A percentile compares a stretch with the other conserved stretches of the same genome.
phyloP scores from a whole-genome alignment of 177 flowering plant species.

The Vitis hybrid region DNA sequence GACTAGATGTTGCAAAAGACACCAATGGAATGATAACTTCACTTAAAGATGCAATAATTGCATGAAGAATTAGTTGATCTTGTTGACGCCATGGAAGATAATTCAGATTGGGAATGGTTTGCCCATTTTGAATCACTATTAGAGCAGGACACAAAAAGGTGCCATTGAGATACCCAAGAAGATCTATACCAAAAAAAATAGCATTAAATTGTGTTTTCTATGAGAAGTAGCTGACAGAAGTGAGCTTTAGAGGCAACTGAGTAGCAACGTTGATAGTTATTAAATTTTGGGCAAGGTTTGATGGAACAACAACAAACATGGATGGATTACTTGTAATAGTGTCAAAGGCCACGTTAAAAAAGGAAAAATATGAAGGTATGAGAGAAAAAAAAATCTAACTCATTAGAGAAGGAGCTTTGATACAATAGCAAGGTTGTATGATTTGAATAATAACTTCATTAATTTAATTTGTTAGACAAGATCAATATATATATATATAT shows the following conservation, averaged over 20 bases:
- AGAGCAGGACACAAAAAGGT: background rate
- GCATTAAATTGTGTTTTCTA: background rate
- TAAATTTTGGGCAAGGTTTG: background rate
- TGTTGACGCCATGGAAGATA: background rate
- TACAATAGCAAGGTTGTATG: no score
- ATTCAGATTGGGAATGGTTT: background rate
- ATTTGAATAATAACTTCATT: no score
- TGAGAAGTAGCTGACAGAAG: background rate
- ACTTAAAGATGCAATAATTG: background rate
- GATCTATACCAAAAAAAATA: background rate
- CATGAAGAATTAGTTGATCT: slow-evolving; percentile 6
- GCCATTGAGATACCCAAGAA: background rate
- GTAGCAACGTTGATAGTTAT: background rate
- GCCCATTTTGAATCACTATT: background rate
- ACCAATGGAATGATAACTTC: background rate
- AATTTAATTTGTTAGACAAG: no score
- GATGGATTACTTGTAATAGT: no score
- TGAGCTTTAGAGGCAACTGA: slow-evolving; percentile 1
- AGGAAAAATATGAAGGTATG: no score
- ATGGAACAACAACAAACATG: no score
- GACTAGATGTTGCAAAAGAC: background rate
- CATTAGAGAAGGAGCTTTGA: no score
- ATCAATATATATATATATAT: no score
- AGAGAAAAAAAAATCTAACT: no score
- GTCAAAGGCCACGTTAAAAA: no score